These are phyloP conservation scores for Elaeagnus macrophylla DNA, from an alignment of 306 rosid species.

Conservation along the genomic window DNA sequence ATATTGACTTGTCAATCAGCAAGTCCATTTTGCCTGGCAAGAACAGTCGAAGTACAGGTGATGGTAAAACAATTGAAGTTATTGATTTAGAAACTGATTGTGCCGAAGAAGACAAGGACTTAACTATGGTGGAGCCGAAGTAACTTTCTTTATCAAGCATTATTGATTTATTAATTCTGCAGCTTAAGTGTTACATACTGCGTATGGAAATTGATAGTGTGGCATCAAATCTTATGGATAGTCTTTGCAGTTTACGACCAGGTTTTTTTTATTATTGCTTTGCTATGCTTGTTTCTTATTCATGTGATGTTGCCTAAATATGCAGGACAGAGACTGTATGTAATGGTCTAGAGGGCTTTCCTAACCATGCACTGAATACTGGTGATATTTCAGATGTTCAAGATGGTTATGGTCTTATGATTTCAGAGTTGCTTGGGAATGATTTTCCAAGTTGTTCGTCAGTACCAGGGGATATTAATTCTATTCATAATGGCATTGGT, in stretches of 20 bases:
- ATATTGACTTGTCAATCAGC: conserved; percentile 59
- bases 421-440: conserved; percentile 72
- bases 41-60: conserved; percentile 34
- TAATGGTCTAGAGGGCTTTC: conserved; percentile 56
- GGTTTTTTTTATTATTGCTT: conserved; percentile 16
- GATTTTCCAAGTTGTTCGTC: conserved; percentile 79
- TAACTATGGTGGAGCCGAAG: conserved; percentile 53
- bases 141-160: conserved; percentile 25
- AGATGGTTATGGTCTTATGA: conserved; percentile 90
- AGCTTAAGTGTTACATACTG: not conserved
- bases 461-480: conserved; percentile 52
- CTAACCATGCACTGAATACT: conserved; percentile 50
- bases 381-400: conserved; percentile 67
- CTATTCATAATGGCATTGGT: conserved; percentile 62
- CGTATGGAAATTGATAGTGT: not conserved
- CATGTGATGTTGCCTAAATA: conserved; percentile 23
- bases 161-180: conserved; percentile 15
- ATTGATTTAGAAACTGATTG: conserved; percentile 80
- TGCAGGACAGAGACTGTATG: conserved; percentile 67
- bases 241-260: conserved; percentile 1
- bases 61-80: conserved; percentile 77
- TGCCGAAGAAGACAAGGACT: conserved; percentile 43
- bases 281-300: conserved; percentile 19
- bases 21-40: conserved; percentile 42
- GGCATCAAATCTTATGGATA: not conserved